Percentiles rank a stretch among this genome's conserved stretches.
These are phyloP conservation scores for Penicillium sp. DNA, from an alignment of 2,329 filamentous ascomycete genomes.

Conservation along the genomic window DNA sequence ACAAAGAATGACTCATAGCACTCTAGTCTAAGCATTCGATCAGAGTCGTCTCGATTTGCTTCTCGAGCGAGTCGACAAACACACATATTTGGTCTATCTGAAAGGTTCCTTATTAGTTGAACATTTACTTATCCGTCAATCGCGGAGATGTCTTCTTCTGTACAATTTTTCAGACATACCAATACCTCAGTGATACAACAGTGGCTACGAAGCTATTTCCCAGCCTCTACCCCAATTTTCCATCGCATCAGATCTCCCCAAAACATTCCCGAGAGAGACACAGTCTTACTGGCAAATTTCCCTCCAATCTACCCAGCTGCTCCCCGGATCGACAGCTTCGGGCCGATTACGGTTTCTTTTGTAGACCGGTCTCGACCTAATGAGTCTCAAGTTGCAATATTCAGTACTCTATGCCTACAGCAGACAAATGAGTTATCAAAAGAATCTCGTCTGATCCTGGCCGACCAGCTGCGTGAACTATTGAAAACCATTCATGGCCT, in stretches of 20 bases:
- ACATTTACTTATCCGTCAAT: background rate
- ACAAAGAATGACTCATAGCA: no score
- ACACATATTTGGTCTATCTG: no score
- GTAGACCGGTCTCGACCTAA: constrained; percentile 6
- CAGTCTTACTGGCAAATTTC: background rate
- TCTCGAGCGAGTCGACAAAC: no score
- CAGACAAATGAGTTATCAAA: background rate
- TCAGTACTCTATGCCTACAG: constrained; percentile 4
- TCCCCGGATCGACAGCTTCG: background rate
- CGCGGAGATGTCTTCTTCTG: background rate
- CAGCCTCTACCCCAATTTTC: background rate
- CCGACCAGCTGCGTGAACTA: background rate
- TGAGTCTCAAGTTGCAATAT: background rate
- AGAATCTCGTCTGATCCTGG: background rate
- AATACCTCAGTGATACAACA: background rate
- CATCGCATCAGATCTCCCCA: constrained; percentile 6
- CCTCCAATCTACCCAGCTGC: background rate
- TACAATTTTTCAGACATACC: background rate
- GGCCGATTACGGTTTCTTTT: background rate
- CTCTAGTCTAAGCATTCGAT: no score
- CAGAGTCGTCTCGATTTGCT: no score
- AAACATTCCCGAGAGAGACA: constrained; percentile 3
- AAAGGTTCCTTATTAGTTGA: no score
- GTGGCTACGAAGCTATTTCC: background rate
- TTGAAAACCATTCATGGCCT: background rate